phyloP scores from a whole-genome alignment of 768 basidiomycete species.

The Dictyophora rubrovolvata region DNA sequence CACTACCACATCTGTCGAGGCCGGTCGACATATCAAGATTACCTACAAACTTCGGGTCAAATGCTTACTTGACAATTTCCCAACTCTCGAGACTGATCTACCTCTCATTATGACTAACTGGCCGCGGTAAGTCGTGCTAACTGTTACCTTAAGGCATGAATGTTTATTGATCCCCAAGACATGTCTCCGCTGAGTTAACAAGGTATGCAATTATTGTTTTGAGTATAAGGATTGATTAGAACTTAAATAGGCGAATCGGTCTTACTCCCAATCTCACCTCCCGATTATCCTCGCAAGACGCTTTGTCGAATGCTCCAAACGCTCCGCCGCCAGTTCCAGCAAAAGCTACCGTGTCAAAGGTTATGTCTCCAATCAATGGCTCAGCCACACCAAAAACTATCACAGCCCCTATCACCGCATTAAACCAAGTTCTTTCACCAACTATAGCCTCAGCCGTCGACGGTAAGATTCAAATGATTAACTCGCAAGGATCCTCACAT shows the following conservation, averaged over 20 bases:
- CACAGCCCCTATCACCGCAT: neutral
- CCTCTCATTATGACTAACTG: constrained; percentile 80
- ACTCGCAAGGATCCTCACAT: neutral
- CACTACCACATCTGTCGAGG: constrained; percentile 70
- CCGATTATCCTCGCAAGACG: constrained; percentile 11
- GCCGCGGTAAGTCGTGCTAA: constrained; percentile 49
- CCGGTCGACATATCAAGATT: constrained; percentile 79
- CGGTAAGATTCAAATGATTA: neutral
- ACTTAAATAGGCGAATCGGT: constrained; percentile 35
- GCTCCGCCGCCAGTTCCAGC: neutral
- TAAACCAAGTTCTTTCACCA: neutral
- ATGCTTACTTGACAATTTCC: constrained; percentile 62
- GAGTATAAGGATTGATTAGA: neutral
- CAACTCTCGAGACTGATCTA: constrained; percentile 58
- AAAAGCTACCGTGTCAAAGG: neutral
- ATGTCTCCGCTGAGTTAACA: constrained; percentile 63
- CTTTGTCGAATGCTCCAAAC: neutral
- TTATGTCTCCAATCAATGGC: neutral
- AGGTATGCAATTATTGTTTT: constrained; percentile 20
- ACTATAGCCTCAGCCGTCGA: neutral
- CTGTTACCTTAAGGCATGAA: constrained; percentile 5
- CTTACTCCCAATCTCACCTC: constrained; percentile 31
- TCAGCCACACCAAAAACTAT: neutral
- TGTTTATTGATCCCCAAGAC: constrained; percentile 27
- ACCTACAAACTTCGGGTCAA: constrained; percentile 69